Evolutionary conservation across 345 rosid species (phyloP), one percentile per base, ranked within the genome.

Genomic region (Salix viminalis): DNA sequence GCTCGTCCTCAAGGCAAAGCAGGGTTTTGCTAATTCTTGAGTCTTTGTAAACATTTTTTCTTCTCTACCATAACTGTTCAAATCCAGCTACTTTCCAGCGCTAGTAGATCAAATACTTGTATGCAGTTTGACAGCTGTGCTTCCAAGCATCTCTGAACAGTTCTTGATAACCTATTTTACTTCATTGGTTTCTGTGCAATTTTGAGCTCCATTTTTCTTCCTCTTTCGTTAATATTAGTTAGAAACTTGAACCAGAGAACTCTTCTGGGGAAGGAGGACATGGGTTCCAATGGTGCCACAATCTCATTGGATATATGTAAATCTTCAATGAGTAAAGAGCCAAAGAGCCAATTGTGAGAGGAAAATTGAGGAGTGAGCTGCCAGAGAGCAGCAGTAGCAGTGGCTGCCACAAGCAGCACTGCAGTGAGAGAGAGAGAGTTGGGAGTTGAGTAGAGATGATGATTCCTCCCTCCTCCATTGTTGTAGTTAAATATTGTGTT

Each of bases 1-100:
- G 85, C 83, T 95, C 56, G 93, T 95, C 75, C 96, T 91, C 24
- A 69, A 69, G 90, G 95, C 94, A 69, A 90, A 81, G 79, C 91
- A 88, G 80, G 92, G 88, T 28, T 50, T 75, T 37, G 73, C 50
- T 65, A 68, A 12, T 32, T 14, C 83, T 83, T 89, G 84, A 88
- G 44, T 74, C 69, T 32, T 0, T 77, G 77, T 7, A 65, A 81
- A 79, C 78, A 69, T 60, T 72, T 26, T 69, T 70, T 65, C 37
- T 18, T 65, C 37, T 65, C 21, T 23, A 5, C 12, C 12, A 65
- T 60, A 9, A 9, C 68, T 65, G 68, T 65, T 65, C 7, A 39
- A 15, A 65, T 65, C 39, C 37, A 30, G 39, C 36, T 4, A 8
- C n/a, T 32, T 16, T 65, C 10, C 21, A 34, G 37, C 19, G 7